phyloP scores from a whole-genome alignment of 2,329 filamentous ascomycete species.

The Colletotrichum orchidophilum region DNA sequence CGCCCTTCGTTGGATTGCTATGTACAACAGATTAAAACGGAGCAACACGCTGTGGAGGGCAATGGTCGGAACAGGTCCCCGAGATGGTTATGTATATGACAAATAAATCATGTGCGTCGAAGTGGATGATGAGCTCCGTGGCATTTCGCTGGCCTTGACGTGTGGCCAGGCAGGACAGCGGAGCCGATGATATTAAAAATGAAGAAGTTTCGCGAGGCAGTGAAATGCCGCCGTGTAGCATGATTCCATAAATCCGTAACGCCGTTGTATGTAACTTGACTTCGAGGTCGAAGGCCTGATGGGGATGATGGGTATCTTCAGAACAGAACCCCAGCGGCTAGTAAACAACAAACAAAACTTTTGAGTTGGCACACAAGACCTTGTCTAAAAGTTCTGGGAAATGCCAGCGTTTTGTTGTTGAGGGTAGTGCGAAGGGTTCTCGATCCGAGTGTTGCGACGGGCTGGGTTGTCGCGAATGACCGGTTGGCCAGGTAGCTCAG shows the following conservation, averaged over 20 bases:
- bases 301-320: constrained; percentile 30
- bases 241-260: constrained; percentile 23
- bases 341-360: constrained; percentile 13
- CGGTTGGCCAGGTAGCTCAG: constrained; percentile 68
- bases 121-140: constrained; percentile 18
- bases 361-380: background rate
- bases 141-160: background rate
- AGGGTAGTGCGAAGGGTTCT: constrained; percentile 88
- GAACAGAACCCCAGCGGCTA: constrained; percentile 26
- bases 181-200: constrained; percentile 14
- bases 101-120: constrained; percentile 33
- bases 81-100: constrained; percentile 20
- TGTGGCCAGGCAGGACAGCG: background rate
- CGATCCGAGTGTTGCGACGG: constrained; percentile 91
- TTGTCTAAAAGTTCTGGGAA: constrained; percentile 87
- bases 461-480: constrained; percentile 94
- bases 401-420: constrained; percentile 95
- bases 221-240: background rate
- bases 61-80: background rate
- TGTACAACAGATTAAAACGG: constrained; percentile 22
- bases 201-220: background rate
- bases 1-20: background rate
- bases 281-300: constrained; percentile 14
- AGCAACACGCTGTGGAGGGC: background rate
- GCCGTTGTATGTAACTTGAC: constrained; percentile 11